Percentiles rank a stretch among this genome's conserved stretches.
Evolutionary conservation across 1,284 basidiomycete species (phyloP).

Genomic region (Naganishia cerealis): DNA sequence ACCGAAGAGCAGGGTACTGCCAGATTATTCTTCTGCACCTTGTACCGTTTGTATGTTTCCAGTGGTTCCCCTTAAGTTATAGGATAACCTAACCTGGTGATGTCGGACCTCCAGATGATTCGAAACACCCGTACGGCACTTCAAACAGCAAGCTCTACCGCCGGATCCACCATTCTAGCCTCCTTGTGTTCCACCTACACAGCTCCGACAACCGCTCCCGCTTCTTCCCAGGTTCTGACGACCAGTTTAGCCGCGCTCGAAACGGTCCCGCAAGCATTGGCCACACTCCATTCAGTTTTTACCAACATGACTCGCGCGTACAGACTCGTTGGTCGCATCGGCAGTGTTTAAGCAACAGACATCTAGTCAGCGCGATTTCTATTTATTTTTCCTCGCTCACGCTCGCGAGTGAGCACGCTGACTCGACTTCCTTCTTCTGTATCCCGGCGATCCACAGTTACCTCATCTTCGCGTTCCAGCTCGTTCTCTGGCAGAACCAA

Average conservation of each 20-base stretch:
- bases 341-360: slow-evolving; percentile 48
- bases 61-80: background rate
- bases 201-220: slow-evolving; percentile 2
- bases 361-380: slow-evolving; percentile 43
- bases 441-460: background rate
- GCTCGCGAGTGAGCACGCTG: background rate
- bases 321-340: slow-evolving; percentile 42
- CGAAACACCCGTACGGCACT: slow-evolving; percentile 21
- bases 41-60: slow-evolving; percentile 40
- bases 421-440: background rate
- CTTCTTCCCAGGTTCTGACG: slow-evolving; percentile 30
- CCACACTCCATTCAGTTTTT: slow-evolving; percentile 44
- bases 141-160: slow-evolving; percentile 17
- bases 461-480: slow-evolving; percentile 47
- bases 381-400: background rate
- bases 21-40: slow-evolving; percentile 47
- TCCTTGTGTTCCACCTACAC: slow-evolving; percentile 24
- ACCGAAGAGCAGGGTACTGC: slow-evolving; percentile 45
- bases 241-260: slow-evolving; percentile 34
- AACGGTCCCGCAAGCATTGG: slow-evolving; percentile 46
- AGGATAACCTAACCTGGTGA: background rate
- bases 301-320: slow-evolving; percentile 43
- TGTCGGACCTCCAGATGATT: slow-evolving; percentile 1
- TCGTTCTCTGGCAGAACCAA: slow-evolving; percentile 40
- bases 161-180: slow-evolving; percentile 20